Conservation (phyloP, 2,329 filamentous ascomycete genomes). For the Colletotrichum scovillei region DNA sequence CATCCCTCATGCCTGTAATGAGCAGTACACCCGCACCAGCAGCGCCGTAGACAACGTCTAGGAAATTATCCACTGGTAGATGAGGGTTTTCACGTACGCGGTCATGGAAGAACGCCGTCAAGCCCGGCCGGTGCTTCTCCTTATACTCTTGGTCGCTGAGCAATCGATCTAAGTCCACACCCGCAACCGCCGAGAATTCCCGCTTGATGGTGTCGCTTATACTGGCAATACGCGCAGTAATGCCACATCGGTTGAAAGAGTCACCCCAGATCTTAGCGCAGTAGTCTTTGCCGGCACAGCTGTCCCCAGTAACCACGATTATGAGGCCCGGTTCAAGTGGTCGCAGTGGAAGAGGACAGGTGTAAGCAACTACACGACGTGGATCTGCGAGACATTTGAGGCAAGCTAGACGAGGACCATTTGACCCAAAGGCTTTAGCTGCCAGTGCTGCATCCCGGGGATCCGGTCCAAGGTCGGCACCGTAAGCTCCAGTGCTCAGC, state of each 20-base stretch:
- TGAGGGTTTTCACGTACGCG: slow-evolving; percentile 55
- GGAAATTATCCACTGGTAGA: slow-evolving; percentile 63
- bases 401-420: slow-evolving; percentile 57
- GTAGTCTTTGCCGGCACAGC: slow-evolving; percentile 69
- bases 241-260: slow-evolving; percentile 42
- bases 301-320: slow-evolving; percentile 67
- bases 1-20: slow-evolving; percentile 73
- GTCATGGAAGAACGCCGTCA: slow-evolving; percentile 63
- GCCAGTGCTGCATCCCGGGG: slow-evolving; percentile 65
- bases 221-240: slow-evolving; percentile 56
- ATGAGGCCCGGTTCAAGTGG: slow-evolving; percentile 57
- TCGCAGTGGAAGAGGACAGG: slow-evolving; percentile 62
- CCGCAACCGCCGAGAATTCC: slow-evolving; percentile 63
- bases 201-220: slow-evolving; percentile 69
- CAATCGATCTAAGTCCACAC: slow-evolving; percentile 59
- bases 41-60: slow-evolving; percentile 54
- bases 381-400: slow-evolving; percentile 65
- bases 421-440: slow-evolving; percentile 66
- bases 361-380: slow-evolving; percentile 60
- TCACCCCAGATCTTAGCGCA: slow-evolving; percentile 65
- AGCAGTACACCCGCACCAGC: slow-evolving; percentile 64
- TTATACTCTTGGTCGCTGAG: slow-evolving; percentile 69
- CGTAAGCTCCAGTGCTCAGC: slow-evolving; percentile 63
- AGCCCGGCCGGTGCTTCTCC: slow-evolving; percentile 64
- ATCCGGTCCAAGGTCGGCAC: slow-evolving; percentile 72